phyloP scores from a whole-genome alignment of 257 asterid species.

The Ilex asprella region DNA sequence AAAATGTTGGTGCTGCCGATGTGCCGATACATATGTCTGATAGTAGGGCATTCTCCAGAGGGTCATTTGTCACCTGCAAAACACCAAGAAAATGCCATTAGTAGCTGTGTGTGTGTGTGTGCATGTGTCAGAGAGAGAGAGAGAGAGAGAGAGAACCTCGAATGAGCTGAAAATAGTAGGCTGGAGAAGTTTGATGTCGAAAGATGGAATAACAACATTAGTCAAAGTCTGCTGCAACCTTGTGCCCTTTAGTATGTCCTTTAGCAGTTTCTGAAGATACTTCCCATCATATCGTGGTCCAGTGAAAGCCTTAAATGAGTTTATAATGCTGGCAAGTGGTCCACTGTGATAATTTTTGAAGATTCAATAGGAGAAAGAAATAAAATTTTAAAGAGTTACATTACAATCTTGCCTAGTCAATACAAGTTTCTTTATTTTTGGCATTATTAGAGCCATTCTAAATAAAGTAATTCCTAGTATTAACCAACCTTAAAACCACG shows the following conservation, averaged over 20 bases:
- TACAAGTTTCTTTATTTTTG: no score
- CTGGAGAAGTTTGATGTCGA: slow-evolving; percentile 45
- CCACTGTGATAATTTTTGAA: no score
- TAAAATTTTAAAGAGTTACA: no score
- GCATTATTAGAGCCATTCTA: no score
- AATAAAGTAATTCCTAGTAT: no score
- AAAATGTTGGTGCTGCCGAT: slow-evolving; percentile 22
- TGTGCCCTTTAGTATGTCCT: slow-evolving; percentile 30
- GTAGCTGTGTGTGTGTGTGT: no score
- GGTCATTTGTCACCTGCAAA: slow-evolving; percentile 4
- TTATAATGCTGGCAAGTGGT: no score
- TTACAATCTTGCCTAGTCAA: no score
- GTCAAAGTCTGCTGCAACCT: slow-evolving; percentile 43
- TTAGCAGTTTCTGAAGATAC: slow-evolving; percentile 23
- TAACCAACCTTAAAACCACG: no score
- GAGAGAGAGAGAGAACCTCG: slow-evolving; percentile 22
- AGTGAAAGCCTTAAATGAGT: no score
- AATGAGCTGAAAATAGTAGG: slow-evolving; percentile 46
- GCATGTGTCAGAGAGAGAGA: background rate
- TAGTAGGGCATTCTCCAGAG: slow-evolving; percentile 8
- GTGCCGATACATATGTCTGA: slow-evolving; percentile 22
- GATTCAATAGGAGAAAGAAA: no score
- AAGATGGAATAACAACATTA: slow-evolving; percentile 40
- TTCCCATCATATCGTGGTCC: slow-evolving; percentile 48
- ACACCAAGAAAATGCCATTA: no score